Evolutionary conservation across 495 filamentous ascomycete genomes (phyloP).

Genomic region (Podospora australis): DNA sequence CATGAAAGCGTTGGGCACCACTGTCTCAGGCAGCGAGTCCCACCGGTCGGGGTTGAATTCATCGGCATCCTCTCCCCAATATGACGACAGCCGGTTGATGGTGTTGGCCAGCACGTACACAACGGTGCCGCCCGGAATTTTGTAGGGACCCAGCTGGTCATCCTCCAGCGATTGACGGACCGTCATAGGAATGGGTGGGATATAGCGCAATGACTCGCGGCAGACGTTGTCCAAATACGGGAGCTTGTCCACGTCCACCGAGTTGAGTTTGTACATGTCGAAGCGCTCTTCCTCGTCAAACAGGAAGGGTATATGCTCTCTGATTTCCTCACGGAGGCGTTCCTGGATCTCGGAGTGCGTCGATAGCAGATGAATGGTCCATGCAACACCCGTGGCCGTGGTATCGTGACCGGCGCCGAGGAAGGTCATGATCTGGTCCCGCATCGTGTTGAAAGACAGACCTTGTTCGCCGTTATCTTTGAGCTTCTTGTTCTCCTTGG

Average conservation of each 20-base stretch:
- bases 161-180: conserved; percentile 28
- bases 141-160: conserved; percentile 23
- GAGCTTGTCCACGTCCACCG: conserved; percentile 26
- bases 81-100: conserved; percentile 32
- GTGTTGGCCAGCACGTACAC: conserved; percentile 31
- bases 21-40: conserved; percentile 27
- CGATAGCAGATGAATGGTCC: conserved; percentile 30
- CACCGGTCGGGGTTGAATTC: conserved; percentile 36
- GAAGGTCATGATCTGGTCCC: conserved; percentile 45
- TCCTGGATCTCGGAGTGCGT: conserved; percentile 29
- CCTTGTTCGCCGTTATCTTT: conserved; percentile 16
- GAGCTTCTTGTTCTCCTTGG: conserved; percentile 21
- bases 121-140: conserved; percentile 25
- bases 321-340: conserved; percentile 30
- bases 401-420: conserved; percentile 37
- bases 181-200: conserved; percentile 40
- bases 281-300: conserved; percentile 17
- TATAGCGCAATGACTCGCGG: conserved; percentile 43
- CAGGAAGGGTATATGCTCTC: conserved; percentile 36
- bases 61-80: conserved; percentile 32
- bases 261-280: conserved; percentile 14
- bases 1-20: conserved; percentile 30
- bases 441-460: conserved; percentile 38
- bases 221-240: conserved; percentile 41
- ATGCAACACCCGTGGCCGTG: conserved; percentile 31